Base-by-base conservation (phyloP, 768 basidiomycete genomes). In the Boletus sensibilis region DNA sequence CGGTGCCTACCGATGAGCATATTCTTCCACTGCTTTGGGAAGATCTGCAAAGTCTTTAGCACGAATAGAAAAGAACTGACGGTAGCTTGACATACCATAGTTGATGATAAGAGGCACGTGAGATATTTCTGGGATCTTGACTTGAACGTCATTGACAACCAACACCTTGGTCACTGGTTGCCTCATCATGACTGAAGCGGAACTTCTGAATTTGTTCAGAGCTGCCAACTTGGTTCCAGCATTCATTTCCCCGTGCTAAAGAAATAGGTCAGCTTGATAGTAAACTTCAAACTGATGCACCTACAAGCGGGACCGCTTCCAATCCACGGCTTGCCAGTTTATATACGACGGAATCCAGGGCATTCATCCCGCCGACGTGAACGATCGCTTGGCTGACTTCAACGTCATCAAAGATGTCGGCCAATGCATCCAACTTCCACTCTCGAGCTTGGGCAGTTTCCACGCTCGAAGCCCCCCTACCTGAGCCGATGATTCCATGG, bases 21-120 rank as follows among this genome's bases (percentile, higher is more conserved):
- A 99, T 72, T 96, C 95, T 77, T 98, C 96, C 37, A 98, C 96
- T 45, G 89, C 93, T 75, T 92, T 92, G 46, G 92, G 93, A 57
- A 95, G 75, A 78, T 96, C 94, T 92, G 20, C 20, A 39, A 52
- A 37, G 51, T 52, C 41, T 25, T 62, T 18, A 70, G 58, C 43
- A 18, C 29, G 49, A 45, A n/a, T 23, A 59, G 35, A 33, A 47
- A 5, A 18, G 14, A 29, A 39, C 16, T 23, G 23, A 49, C 13
- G 44, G 47, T 39, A 31, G 20, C 8, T 31, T 38, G 13, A 68
- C 76, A 48, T 60, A 88, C 92, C 92, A 71, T 96, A 98, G 74
- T 98, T 98, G 75, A 99, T 87, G 63, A 99, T 86, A 47, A 99
- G 80, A 57, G 95, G 92, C 40, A 96, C 84, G 70, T 94, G 93